Base-by-base conservation (phyloP, 2,329 filamentous ascomycete species). In the Cladosporium halotolerans region DNA sequence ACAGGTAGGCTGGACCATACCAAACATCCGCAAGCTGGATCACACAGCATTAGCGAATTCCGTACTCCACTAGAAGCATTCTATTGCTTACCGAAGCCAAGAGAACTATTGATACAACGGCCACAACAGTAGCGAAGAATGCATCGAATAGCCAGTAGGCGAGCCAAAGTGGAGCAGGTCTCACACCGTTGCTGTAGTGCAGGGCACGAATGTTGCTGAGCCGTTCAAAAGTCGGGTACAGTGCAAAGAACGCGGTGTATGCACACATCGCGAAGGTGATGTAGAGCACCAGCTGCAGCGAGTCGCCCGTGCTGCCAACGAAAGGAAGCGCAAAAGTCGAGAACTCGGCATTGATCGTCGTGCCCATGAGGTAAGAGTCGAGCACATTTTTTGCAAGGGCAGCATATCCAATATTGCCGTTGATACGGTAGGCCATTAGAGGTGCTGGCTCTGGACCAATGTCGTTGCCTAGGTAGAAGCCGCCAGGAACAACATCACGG, bases 361-460 rank as follows among this genome's bases (percentile, higher is more conserved):
- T 79, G 54, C 87, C 85, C 18, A 80, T 79, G 31, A 90, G 68
- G 19, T 89, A 68, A 81, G 88, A 44, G 89, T 96, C 70, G 83
- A 96, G 75, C 82, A 95, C 78, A 89, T 95, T 90, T 76, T 96
- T 76, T 76, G 85, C 63, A 84, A 96, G 66, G 79, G 95, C 71
- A 82, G 88, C 55, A 19, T 72, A 69, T 11, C 81, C 78, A 16
- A 89, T 73, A 9, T 78, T 75, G 3, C 74, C 66, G 60, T 86
- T 83, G 9, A 78, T 85, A 54, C 79, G 73, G 71, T 87, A 93
- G 1, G 84, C 82, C 57, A 91, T 74, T 0, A 83, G 83, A 14
- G 50, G 45, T 31, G 44, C 52, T 2, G 87, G 81, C 3, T 75
- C 69, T 1, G 77, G 55, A 11, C 57, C 77, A 33, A 64, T 73